Evolutionary conservation across 805 yeast species (phyloP), one percentile per base, ranked within the genome.

Genomic region (Lipomyces orientalis): DNA sequence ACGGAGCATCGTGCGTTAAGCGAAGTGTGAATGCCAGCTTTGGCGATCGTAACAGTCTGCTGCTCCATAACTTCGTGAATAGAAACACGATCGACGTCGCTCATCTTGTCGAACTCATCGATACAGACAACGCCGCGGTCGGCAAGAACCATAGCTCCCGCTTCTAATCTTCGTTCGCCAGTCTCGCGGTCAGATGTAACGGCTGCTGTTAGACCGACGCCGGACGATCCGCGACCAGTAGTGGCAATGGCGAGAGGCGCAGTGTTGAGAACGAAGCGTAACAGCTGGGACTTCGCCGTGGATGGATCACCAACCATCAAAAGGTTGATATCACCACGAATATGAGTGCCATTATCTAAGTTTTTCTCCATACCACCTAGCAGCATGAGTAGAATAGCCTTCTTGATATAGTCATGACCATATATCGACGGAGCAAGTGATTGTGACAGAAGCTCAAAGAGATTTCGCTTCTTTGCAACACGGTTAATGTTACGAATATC

Each of bases 21-120:
- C 5, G 98, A 90, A 1, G 98, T 93, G 79, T 94, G 98, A 75
- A 94, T 94, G 71, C 99, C 99, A 4, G 98, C 99, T 79, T 94
- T 94, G 62, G 98, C 97, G 76, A 94, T 93, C 1, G 98, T 93
- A 35, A 94, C 97, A 0, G 99, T 95, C 79, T 95, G 99, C 81
- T 95, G 99, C 82, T 95, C 99, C 99, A 95, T 95, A 60, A 95
- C 99, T 85, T 95, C 99, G 80, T 95, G 99, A 76, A 95, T 95
- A 1, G 98, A 98, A 62, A 95, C 98, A 77, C 99, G 86, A 81
- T 95, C 99, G 34, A 88, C 87, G 78, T 95, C 99, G 70, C 91
- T 89, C 99, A 95, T 95, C 80, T 95, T 95, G 81, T 94, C 99
- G 76, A 95, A 95, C 83, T 95, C 99, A 83, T 95, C 99, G 75